These are phyloP conservation scores for Hymenoscyphus linearis DNA, from an alignment of 2,329 filamentous ascomycete species.

Conservation along the genomic window DNA sequence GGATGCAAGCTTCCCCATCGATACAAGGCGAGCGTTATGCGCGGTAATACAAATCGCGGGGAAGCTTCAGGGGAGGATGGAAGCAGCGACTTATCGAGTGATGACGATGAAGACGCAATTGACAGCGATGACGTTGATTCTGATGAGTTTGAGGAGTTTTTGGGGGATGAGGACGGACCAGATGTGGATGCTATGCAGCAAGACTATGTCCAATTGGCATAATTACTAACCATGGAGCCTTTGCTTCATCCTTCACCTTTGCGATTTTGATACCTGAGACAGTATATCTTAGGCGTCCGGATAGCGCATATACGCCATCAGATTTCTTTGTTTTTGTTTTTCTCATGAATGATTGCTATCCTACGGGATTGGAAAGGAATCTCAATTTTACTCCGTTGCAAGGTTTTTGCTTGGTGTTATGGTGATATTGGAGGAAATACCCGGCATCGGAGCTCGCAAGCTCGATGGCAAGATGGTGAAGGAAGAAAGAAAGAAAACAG, in stretches of 20 bases:
- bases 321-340: conserved; percentile 5
- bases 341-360: neutral
- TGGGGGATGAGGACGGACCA: conserved; percentile 48
- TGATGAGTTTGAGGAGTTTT: conserved; percentile 62
- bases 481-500: neutral
- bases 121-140: conserved; percentile 77
- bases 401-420: conserved; percentile 9
- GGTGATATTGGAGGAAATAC: conserved; percentile 15
- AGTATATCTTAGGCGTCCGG: neutral
- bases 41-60: conserved; percentile 50
- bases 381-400: neutral
- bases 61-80: conserved; percentile 43
- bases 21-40: conserved; percentile 75
- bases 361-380: neutral
- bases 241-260: neutral
- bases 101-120: conserved; percentile 63
- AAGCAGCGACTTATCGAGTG: conserved; percentile 69
- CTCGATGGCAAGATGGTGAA: neutral
- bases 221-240: conserved; percentile 8
- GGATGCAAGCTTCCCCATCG: conserved; percentile 83
- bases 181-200: conserved; percentile 51
- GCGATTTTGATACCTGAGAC: conserved; percentile 5
- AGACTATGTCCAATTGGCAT: conserved; percentile 52
- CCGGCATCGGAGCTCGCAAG: conserved; percentile 1
- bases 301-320: neutral